Evolutionary conservation across 2,329 filamentous ascomycete genomes (phyloP), one percentile per base, ranked within the genome.

Genomic region (Exophiala dermatitidis): DNA sequence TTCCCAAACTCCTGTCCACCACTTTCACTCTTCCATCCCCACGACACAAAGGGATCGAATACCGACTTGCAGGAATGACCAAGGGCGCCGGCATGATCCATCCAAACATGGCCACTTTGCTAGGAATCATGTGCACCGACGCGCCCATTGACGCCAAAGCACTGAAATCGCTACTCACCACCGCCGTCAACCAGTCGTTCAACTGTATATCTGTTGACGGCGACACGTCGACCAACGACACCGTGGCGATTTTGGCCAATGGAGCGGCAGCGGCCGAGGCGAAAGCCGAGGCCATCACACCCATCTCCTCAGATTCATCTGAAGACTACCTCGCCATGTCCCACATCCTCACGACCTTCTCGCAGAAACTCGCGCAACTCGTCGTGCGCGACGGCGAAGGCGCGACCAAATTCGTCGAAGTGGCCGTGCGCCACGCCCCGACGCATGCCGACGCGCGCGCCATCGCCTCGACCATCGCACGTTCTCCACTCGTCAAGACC

Each of bases 61-160:
- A 95, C 73, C 79, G 81, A 63, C 85, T 98, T 46, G 90, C 88
- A 8, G 93, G 93, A 63, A 94, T 95, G 82, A 95, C 91, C 65
- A 98, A 98, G 75, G 93, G 93, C 53, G 93, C 93, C 3, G 93
- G 93, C 66, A 98, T 98, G 93, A 95, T 98, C 69, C 90, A 96
- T 67, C 93, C 93, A 45, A 97, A 98, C 75, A 95, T 98, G 90
- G 93, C 90, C 31, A 98, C 93, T 0, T 80, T 97, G 33, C 82
- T 98, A 34, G 90, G 88, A 50, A 86, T 97, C 57, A 80, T 97
- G 65, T 90, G 88, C 65, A 98, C 93, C 9, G 93, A 98, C 64
- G 91, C 86, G 0, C 86, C 90, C 31, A 81, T 97, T 64, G 77
- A 82, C 0, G 77, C 86, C 2, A 67, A 71, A 0, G 78, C 85